phyloP scores from a whole-genome alignment of 345 rosid genomes.

The Murraya koenigii region DNA sequence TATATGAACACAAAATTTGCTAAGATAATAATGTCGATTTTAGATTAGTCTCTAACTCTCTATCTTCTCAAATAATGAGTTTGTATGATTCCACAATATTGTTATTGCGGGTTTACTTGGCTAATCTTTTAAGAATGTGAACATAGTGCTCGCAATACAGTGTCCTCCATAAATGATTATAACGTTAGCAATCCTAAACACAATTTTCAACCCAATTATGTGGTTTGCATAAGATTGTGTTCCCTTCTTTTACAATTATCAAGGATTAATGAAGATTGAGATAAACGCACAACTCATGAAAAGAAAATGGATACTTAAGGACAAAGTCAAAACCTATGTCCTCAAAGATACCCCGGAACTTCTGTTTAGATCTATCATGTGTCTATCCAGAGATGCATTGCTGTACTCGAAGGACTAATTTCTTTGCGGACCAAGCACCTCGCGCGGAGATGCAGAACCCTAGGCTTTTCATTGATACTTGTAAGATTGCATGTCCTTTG shows the following conservation, averaged over 20 bases:
- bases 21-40: no score
- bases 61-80: no score
- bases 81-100: no score
- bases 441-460: background rate
- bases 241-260: background rate
- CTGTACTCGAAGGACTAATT: no score
- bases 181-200: background rate
- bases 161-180: background rate
- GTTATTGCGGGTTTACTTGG: no score
- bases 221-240: background rate
- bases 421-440: background rate
- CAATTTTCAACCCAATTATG: background rate
- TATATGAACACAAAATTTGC: no score
- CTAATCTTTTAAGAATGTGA: background rate
- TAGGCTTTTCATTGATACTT: background rate
- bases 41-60: no score
- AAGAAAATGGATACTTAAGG: background rate
- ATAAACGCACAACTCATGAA: background rate
- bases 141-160: no score
- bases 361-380: background rate
- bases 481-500: slow-evolving; percentile 4
- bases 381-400: no score
- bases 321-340: background rate
- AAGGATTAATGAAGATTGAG: background rate
- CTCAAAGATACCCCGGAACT: background rate